Evolutionary conservation across 192 early-diverging fungal genomes (phyloP).

Genomic region (Phycomyces blakesleeanus): DNA sequence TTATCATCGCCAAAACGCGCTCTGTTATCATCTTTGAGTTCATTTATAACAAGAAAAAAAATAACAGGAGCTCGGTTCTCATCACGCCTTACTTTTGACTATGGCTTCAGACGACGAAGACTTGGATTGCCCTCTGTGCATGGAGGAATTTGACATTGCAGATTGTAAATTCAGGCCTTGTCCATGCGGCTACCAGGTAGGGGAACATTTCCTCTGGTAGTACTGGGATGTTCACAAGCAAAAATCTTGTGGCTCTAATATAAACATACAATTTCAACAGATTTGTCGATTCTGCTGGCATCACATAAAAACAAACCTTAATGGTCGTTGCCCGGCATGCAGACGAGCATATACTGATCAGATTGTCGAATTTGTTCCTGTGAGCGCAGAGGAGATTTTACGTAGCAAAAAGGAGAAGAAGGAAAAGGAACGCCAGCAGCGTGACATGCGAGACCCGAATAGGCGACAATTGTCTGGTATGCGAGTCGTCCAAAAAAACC

Average conservation of each 20-base stretch:
- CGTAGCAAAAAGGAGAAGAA: constrained; percentile 73
- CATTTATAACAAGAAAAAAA: background rate
- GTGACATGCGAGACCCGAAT: constrained; percentile 77
- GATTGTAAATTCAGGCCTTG: constrained; percentile 97
- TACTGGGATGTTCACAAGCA: background rate
- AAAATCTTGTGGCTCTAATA: too few species aligned
- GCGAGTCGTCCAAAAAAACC: constrained; percentile 93
- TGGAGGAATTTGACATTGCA: constrained; percentile 97
- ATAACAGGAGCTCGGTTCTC: too few species aligned
- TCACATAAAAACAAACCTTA: constrained; percentile 92
- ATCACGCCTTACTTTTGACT: background rate
- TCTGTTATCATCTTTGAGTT: background rate
- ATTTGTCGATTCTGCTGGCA: constrained; percentile 99
- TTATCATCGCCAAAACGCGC: too few species aligned
- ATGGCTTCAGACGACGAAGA: constrained; percentile 79
- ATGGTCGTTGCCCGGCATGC: constrained; percentile 94
- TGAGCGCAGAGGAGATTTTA: constrained; percentile 84
- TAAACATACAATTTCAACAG: constrained; percentile 41
- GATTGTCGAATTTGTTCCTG: constrained; percentile 80
- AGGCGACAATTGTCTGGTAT: constrained; percentile 79
- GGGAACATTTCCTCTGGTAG: background rate
- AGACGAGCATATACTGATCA: constrained; percentile 88
- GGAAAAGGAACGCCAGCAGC: constrained; percentile 84
- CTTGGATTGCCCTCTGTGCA: constrained; percentile 95
- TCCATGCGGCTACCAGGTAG: constrained; percentile 96